Evolutionary conservation across 306 rosid genomes (phyloP).

Genomic region (Cajanus cajan): DNA sequence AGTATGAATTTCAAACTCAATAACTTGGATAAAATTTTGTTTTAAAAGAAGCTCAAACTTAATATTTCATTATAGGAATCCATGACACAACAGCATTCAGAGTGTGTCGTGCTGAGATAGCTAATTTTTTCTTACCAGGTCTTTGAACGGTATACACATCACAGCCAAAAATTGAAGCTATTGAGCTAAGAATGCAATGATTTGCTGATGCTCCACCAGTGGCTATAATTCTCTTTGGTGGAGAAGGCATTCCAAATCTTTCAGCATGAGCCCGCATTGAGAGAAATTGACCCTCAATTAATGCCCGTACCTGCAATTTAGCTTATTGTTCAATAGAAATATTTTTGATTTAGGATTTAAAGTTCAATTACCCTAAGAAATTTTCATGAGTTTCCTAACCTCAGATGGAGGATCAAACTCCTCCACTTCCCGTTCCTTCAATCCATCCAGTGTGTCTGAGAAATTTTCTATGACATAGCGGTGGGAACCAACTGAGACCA

Average conservation of each 20-base stretch:
- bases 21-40: not conserved
- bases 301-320: conserved; percentile 69
- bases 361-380: conserved; percentile 3
- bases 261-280: conserved; percentile 98
- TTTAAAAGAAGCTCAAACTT: not conserved
- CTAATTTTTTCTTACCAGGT: conserved; percentile 55
- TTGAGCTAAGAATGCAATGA: conserved; percentile 59
- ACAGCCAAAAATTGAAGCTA: conserved; percentile 88
- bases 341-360: not conserved
- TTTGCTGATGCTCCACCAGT: conserved; percentile 97
- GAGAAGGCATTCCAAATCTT: conserved; percentile 95
- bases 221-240: conserved; percentile 89
- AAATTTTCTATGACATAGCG: conserved; percentile 69
- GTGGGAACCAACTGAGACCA: conserved; percentile 75
- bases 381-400: conserved; percentile 51
- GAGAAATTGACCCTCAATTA: conserved; percentile 83
- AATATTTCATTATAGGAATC: conserved; percentile 1
- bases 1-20: not conserved
- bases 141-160: conserved; percentile 90
- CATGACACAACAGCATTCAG: not conserved
- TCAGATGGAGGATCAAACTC: conserved; percentile 87
- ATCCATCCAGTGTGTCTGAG: conserved; percentile 50
- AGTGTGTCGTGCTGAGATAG: not conserved
- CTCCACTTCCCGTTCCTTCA: conserved; percentile 56
- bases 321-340: not conserved